These are phyloP conservation scores for Trichoderma orchidacearum DNA, from an alignment of 495 filamentous ascomycete genomes.

Conservation along the genomic window DNA sequence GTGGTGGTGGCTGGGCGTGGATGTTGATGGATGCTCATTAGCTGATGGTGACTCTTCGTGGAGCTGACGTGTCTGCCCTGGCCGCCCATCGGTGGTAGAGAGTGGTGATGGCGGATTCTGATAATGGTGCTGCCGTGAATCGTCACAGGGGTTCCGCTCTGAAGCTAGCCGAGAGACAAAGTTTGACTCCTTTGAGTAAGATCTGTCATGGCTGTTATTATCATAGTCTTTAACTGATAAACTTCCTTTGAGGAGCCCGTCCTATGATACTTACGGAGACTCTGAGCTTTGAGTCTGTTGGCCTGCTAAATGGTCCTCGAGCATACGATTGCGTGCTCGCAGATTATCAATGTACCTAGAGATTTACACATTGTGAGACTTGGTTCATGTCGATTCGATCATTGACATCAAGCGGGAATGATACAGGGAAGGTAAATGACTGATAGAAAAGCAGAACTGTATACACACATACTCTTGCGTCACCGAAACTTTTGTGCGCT, in stretches of 20 bases:
- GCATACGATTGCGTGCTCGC: background rate
- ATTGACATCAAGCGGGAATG: no score
- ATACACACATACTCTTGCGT: conserved; percentile 3
- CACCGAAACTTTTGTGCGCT: conserved; percentile 4
- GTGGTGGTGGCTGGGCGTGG: background rate
- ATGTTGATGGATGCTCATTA: background rate
- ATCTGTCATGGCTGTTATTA: background rate
- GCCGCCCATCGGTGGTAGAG: background rate
- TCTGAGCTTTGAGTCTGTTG: background rate
- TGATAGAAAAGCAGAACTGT: background rate
- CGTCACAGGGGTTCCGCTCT: background rate
- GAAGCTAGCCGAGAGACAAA: background rate
- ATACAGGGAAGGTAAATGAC: no score
- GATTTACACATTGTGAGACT: no score
- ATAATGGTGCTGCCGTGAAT: background rate
- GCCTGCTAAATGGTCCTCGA: background rate
- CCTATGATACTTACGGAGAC: background rate
- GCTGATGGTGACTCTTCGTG: background rate
- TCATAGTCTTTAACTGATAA: background rate
- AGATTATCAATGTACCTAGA: background rate
- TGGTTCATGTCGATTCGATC: no score
- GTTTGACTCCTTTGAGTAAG: background rate
- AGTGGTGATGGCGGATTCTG: background rate
- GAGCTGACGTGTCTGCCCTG: background rate
- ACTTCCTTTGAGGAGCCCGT: no score